Base-by-base conservation (phyloP, 768 basidiomycete species). In the Astraeus odoratus region DNA sequence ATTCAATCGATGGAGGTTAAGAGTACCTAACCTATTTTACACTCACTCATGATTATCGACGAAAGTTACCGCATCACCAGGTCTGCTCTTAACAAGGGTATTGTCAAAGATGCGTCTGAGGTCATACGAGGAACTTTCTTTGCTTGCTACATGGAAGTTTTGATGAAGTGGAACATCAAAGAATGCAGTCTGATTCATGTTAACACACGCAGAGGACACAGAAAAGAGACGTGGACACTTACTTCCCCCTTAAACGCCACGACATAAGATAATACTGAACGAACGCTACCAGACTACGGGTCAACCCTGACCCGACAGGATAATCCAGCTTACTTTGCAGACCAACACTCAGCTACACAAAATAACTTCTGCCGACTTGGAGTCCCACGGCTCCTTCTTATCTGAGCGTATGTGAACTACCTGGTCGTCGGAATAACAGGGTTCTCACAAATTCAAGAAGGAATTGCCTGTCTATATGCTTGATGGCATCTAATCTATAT, bases 131-230 rank as follows among this genome's bases (percentile, higher is more conserved):
- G 72, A 70, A 24, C 81, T 75, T 13, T 69, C 68, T 50, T 79
- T 76, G 60, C 88, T 87, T 10, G 93, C 93, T 48, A 74, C 70
- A 56, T 83, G 72, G 57, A 94, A 83, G 52, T 88, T 90, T 65
- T 80, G 73, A 57, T 97, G 93, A 18, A 97, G 71, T 16, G 90
- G 89, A 6, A 90, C 88, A 58, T 96, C 93, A 52, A 96, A 96
- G 58, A 95, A 90, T 0, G 91, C 75, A 9, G 86, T 80, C 83
- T 95, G 19, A 20, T 8, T 30, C 15, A 30, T 13, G 62, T 26
- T 47, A 44, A 42, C 27, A 19, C 18, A 18, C 10, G 23, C 43
- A 10, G 50, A 33, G 31, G 16, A 23, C 41, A n/a, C 26, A 26
- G 3, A 8, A 24, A 25, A 35, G 16, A 19, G 39, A 39, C 20